phyloP scores from a whole-genome alignment of 1,139 yeast genomes.

The Wickerhamomyces sp. region DNA sequence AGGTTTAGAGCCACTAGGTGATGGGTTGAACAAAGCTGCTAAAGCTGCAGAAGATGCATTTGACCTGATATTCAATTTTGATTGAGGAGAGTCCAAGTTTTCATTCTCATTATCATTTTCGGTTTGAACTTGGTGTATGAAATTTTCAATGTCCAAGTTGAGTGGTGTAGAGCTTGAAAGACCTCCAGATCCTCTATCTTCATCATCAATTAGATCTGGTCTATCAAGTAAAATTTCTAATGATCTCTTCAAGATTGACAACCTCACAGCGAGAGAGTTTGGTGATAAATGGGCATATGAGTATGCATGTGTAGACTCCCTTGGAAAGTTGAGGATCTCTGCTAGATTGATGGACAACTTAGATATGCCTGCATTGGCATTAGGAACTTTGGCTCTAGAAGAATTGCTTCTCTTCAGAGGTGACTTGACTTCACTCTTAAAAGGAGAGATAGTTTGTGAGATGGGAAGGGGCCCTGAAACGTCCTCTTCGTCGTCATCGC shows the following conservation, averaged over 20 bases:
- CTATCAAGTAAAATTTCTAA: conserved; percentile 65
- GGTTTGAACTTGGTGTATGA: conserved; percentile 19
- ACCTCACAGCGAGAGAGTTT: conserved; percentile 69
- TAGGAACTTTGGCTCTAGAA: neutral
- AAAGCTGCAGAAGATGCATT: conserved; percentile 65
- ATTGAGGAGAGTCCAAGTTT: conserved; percentile 18
- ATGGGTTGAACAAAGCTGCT: conserved; percentile 45
- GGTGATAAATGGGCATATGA: conserved; percentile 83
- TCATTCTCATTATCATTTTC: conserved; percentile 43
- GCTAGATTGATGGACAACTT: conserved; percentile 19
- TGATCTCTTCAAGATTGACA: conserved; percentile 71
- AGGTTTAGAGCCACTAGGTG: conserved; percentile 6
- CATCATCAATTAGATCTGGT: conserved; percentile 41
- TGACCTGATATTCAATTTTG: conserved; percentile 17
- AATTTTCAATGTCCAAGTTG: conserved; percentile 22
- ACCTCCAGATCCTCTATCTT: conserved; percentile 2
- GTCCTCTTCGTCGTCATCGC: conserved; percentile 1
- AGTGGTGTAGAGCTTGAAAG: conserved; percentile 12
- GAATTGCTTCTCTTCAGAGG: conserved; percentile 4
- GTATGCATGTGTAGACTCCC: conserved; percentile 79
- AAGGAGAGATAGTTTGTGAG: neutral
- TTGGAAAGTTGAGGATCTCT: conserved; percentile 56
- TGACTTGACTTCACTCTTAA: neutral
- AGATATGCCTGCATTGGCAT: conserved; percentile 19
- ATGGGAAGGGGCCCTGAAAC: neutral